Base-by-base conservation (phyloP, 495 filamentous ascomycete species). In the Tuber aestivum region DNA sequence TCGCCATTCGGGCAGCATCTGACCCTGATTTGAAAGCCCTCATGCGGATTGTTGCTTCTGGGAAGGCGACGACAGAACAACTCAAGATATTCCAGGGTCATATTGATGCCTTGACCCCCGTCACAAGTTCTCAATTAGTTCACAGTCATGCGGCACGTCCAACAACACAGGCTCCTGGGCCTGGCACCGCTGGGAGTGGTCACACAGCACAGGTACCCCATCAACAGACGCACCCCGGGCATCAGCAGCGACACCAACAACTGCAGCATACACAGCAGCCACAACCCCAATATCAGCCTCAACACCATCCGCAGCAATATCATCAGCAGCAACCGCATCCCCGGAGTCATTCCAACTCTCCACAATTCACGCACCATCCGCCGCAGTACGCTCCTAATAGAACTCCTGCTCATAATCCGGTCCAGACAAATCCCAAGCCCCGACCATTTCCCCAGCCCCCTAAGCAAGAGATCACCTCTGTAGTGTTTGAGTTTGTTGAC, bases 11-110 rank as follows among this genome's bases (percentile, higher is more conserved):
- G 79, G 96, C 96, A 23, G 92, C 92, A 1, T 90, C 91, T 27
- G 92, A 99, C 82, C 90, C 92, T 3, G 89, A 94, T 70, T 86
- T 99, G n/a, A 94, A 97, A 80, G 90, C 91, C n/a, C 87, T 99
- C 18, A 99, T 99, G 96, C 92, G 93, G 80, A 90, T 94, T 20
- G 96, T 99, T 14, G 96, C 96, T 7, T 90, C 92, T 38, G 95
- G 94, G 35, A 90, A 93, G 75, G 96, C 96, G 3, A 88, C 89
- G 3, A 89, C 89, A 71, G 88, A 91, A 44, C 93, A 98, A 79
- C 87, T 99, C 21, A 91, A 91, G 75, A 88, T 90, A 75, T 99
- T 99, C 82, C 96, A 99, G 83, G 86, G 87, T 70, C 94, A 98
- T 73, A 98, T 99, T 76, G 93, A 97, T 81, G 91, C 94, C 72